Evolutionary conservation across 2,329 filamentous ascomycete species (phyloP), one percentile per base, ranked within the genome.

Genomic region (Leptographium radiaticola): DNA sequence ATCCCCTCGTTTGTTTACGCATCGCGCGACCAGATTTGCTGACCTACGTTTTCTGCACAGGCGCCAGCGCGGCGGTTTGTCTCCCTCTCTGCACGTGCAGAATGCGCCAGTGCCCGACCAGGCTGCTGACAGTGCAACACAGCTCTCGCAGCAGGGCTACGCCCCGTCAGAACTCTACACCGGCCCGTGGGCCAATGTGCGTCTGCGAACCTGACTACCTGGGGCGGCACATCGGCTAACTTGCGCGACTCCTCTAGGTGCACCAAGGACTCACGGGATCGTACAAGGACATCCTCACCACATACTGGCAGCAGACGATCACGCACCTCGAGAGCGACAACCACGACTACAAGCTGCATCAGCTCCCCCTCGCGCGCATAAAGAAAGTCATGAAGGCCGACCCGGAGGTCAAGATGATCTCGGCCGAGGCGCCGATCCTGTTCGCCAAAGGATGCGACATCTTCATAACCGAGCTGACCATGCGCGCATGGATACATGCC

Each of bases 361-460:
- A 97, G 68, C 77, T 98, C 42, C 93, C 93, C 2, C 77, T 98
- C 43, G 93, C 93, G n/a, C 86, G 93, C 53, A 98, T 98, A 74
- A 98, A 98, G 76, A 98, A 98, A 70, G 93, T 98, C 60, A 98
- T 98, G 93, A 98, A 98, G 72, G 93, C 93, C 1, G 93, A 98
- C 62, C 93, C 93, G 0, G 93, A 98, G 64, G 93, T 98, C 49
- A 98, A 98, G 75, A 98, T 98, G 93, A 98, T 98, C 59, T 97
- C 90, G 5, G 93, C 93, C 10, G 93, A 98, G 71, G 93, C 93
- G 2, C 93, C 93, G 1, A 98, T 98, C 62, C 76, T 98, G 15
- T 98, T 98, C 64, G 93, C 93, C 51, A 98, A 98, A 70, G 93
- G 91, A 40, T 97, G 93, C 70, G 93, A 98, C 66, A 96, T 97